A percentile compares a stretch with the other conserved stretches of the same genome.
These are phyloP conservation scores for Cudoniella acicularis DNA, from an alignment of 495 filamentous ascomycete species.

Conservation along the genomic window DNA sequence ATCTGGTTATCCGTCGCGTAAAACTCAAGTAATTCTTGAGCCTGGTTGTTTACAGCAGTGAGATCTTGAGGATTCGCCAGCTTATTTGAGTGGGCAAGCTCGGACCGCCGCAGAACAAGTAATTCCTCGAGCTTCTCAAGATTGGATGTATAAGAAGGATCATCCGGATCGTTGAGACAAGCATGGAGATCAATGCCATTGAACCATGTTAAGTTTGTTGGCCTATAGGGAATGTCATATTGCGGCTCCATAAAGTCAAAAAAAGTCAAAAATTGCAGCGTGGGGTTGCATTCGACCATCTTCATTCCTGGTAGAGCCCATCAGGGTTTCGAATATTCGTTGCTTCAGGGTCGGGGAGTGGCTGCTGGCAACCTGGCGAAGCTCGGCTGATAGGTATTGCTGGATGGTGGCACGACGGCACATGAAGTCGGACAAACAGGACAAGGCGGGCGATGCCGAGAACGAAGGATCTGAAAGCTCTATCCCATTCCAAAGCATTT, in stretches of 20 bases:
- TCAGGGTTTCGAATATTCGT: slow-evolving; percentile 71
- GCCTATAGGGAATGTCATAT: slow-evolving; percentile 40
- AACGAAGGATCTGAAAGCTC: slow-evolving; percentile 34
- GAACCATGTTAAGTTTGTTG: slow-evolving; percentile 50
- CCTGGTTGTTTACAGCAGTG: slow-evolving; percentile 54
- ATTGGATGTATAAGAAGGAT: slow-evolving; percentile 50
- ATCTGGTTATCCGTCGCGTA: slow-evolving; percentile 63
- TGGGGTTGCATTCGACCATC: slow-evolving; percentile 59
- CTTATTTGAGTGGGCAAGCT: slow-evolving; percentile 45
- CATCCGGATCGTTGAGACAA: slow-evolving; percentile 50
- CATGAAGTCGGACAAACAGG: slow-evolving; percentile 56
- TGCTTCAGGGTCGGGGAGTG: slow-evolving; percentile 71
- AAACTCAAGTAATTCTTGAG: slow-evolving; percentile 48
- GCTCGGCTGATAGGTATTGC: slow-evolving; percentile 79
- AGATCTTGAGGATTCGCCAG: slow-evolving; percentile 54
- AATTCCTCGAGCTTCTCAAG: slow-evolving; percentile 63
- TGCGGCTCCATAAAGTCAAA: slow-evolving; percentile 86
- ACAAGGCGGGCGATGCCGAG: slow-evolving; percentile 17
- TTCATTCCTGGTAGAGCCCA: slow-evolving; percentile 65
- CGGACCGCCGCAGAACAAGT: slow-evolving; percentile 48
- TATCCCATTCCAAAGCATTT: slow-evolving; percentile 66
- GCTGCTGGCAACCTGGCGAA: slow-evolving; percentile 68
- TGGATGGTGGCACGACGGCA: slow-evolving; percentile 67
- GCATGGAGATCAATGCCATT: slow-evolving; percentile 57
- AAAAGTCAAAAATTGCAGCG: slow-evolving; percentile 80